These are phyloP conservation scores for Oehlia diaphana DNA, from an alignment of 192 early-diverging fungal genomes.

Conservation along the genomic window DNA sequence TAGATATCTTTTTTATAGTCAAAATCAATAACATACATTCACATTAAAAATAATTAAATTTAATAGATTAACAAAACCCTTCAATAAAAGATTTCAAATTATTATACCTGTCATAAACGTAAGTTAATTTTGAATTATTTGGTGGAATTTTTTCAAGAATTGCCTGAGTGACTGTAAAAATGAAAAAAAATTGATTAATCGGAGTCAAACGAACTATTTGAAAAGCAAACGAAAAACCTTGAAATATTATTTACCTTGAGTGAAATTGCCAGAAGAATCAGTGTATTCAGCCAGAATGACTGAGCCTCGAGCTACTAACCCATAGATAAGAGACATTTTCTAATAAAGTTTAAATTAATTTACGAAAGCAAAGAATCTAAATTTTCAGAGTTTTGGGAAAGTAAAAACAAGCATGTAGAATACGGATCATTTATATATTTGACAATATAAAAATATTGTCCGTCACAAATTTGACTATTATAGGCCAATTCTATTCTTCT, in stretches of 20 bases:
- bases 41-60: slow-evolving; percentile 14
- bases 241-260: slow-evolving; percentile 48
- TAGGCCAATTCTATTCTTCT: no score
- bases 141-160: slow-evolving; percentile 90
- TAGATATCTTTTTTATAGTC: slow-evolving; percentile 60
- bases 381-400: no score
- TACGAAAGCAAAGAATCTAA: no score
- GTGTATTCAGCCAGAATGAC: slow-evolving; percentile 84
- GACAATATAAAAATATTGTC: no score
- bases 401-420: no score
- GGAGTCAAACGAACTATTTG: neutral
- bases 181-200: neutral
- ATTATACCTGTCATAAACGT: slow-evolving; percentile 79
- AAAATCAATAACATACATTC: slow-evolving; percentile 6
- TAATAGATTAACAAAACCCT: neutral
- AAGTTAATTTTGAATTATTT: slow-evolving; percentile 89
- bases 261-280: slow-evolving; percentile 79
- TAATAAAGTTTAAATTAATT: neutral
- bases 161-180: slow-evolving; percentile 67
- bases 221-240: neutral
- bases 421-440: no score
- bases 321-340: slow-evolving; percentile 76
- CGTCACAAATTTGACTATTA: no score
- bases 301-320: slow-evolving; percentile 75
- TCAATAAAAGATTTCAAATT: neutral